Base-by-base conservation (phyloP, 768 basidiomycete genomes). In the Kwoniella dendrophila region DNA sequence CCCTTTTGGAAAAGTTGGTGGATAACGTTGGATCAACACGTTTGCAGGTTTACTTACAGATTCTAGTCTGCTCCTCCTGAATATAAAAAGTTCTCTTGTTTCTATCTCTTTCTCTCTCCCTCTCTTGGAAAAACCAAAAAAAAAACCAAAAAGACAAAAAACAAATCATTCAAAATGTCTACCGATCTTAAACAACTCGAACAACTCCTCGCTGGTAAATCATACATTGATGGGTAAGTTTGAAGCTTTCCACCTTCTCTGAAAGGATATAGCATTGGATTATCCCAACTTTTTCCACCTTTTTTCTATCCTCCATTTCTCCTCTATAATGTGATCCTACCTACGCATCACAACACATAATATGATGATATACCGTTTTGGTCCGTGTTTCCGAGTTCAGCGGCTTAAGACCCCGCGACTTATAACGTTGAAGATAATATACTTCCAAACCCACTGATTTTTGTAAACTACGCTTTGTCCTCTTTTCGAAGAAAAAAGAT, bases 151-250 rank as follows among this genome's bases (percentile, higher is more conserved):
- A 36, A 51, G 12, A 60, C 51, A 53, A 44, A 5, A 26, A 48
- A 48, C 11, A 16, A 56, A 41, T 40, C 41, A 58, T 34, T 48
- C 64, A 76, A 56, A 62, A 78, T 78, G 75, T 67, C 75, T 43
- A 51, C 49, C 49, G 78, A 78, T 67, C 54, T 78, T 63, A 70
- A 73, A 55, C 69, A 88, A 69, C 88, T 97, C 76, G 90, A 98
- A 78, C 78, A 87, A 60, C 90, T 94, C 84, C 90, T 99, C 73
- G 79, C 87, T 59, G 85, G 88, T 74, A 72, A 76, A 45, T 64
- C 73, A 34, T 79, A 78, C 68, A 63, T 80, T 56, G 76, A 75
- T 51, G 79, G 78, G 75, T 79, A 63, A 73, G 78, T 71, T 7
- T 58, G 27, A 32, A 24, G 2, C 36, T 43, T 29, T 26, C 44